These are phyloP conservation scores for Fusarium bactridioides DNA, from an alignment of 2,329 filamentous ascomycete species.

Conservation along the genomic window DNA sequence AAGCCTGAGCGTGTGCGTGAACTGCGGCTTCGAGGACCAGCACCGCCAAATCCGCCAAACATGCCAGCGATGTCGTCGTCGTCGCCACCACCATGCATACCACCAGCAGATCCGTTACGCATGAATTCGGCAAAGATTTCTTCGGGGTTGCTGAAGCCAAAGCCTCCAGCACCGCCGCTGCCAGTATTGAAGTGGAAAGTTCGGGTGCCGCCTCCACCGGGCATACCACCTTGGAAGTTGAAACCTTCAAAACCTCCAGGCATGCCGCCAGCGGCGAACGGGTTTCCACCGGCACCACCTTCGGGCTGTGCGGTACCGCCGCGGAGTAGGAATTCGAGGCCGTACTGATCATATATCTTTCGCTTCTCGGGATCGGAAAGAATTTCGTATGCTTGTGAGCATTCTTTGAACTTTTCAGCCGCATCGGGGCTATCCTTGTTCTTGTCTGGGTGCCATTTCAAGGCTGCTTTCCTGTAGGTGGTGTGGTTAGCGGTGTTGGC, in stretches of 20 bases:
- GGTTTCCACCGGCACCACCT: conserved; percentile 63
- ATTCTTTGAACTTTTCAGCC: conserved; percentile 96
- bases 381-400: conserved; percentile 97
- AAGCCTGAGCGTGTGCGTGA: conserved; percentile 54
- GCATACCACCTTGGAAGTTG: conserved; percentile 58
- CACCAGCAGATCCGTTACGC: conserved; percentile 56
- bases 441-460: conserved; percentile 97
- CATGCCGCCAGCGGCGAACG: conserved; percentile 65
- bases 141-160: conserved; percentile 83
- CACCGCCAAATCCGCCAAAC: conserved; percentile 59
- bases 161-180: conserved; percentile 66
- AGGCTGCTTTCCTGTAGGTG: conserved; percentile 74
- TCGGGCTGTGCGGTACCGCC: conserved; percentile 76
- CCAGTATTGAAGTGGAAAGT: conserved; percentile 72
- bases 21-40: conserved; percentile 49
- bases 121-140: conserved; percentile 88
- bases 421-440: conserved; percentile 90
- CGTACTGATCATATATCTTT: conserved; percentile 93
- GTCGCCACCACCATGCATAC: conserved; percentile 54
- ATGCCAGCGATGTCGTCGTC: conserved; percentile 62
- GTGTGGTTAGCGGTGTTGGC: conserved; percentile 46
- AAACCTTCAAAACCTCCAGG: conserved; percentile 61
- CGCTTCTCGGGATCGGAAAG: conserved; percentile 97
- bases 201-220: conserved; percentile 54
- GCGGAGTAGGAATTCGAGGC: conserved; percentile 88